Base-by-base conservation (phyloP, 2,329 filamentous ascomycete species). In the Aureobasidium melanogenum region DNA sequence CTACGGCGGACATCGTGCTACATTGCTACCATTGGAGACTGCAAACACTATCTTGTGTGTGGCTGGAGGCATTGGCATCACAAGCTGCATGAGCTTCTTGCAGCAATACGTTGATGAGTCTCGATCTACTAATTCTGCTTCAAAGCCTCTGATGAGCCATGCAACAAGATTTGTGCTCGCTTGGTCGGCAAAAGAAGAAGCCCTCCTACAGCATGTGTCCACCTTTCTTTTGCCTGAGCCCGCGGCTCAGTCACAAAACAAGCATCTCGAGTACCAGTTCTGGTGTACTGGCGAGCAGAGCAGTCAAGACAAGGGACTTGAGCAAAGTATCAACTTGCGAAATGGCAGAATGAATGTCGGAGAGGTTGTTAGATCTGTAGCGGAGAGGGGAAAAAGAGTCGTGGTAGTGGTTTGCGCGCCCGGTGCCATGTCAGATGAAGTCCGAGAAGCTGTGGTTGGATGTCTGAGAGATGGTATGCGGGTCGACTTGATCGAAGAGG, bases 1-100 rank as follows among this genome's bases (percentile, higher is more conserved):
- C 0, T 78, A 79, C 67, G 64, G 67, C 22, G 69, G 68, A 59
- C 39, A n/a, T 44, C 26, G 48, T 30, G 19, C 61, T 39, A 9
- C 43, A 28, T 17, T 54, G 51, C n/a, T 26, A 26, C 64, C 71
- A 67, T 60, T 64, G 67, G 14, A 66, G 63, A 32, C 26, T 24
- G 2, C 63, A 62, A n/a, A 47, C 75, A 15, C 64, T 22, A 58
- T 80, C 1, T 62, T 82, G 9, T 72, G 77, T 50, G 72, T 81
- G 41, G 75, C 69, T 1, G 79, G 80, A 19, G 79, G 79, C 9
- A 76, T 81, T 30, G 79, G 79, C 46, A 77, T 82, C 65, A 80
- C 79, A 0, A 76, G 70, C 2, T 48, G 36, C 5, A 56, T 56
- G 38, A 44, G 52, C n/a, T 56, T 56, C 38, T 3, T 56, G 5